Base-by-base conservation (phyloP, 2,329 filamentous ascomycete genomes). In the Orbilia ellipsospora region DNA sequence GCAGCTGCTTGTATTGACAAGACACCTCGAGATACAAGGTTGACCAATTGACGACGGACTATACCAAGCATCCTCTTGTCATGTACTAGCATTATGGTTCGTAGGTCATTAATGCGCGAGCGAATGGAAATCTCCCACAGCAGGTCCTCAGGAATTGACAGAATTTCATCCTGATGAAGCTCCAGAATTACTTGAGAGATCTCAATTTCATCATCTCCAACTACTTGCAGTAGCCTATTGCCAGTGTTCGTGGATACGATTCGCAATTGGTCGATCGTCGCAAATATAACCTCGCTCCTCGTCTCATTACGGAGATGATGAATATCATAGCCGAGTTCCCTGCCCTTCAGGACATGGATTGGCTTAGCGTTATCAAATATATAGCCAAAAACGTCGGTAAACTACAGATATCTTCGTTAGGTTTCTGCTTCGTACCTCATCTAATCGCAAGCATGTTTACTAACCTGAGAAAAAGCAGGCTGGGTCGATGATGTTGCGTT, bases 51-150 rank as follows among this genome's bases (percentile, higher is more conserved):
- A 57, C 83, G 80, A 40, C 77, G 80, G 2, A 84, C 73, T 10
- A 84, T 80, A 7, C 82, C 82, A 0, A 84, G 77, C 82, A 84
- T 83, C 1, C 83, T 81, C 72, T 84, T 84, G 77, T 84, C 83
- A 67, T 84, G 83, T 0, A 83, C 81, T 0, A 84, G 74, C 8
- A 84, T 77, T 4, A 84, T 78, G 0, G 83, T 84, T 0, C 83
- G 81, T 77, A 84, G 78, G 65, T 84, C 83, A 50, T 84, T 84
- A 64, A 83, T 82, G 61, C 83, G 83, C 1, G 65, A 20, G 7
- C 81, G 79, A 0, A 83, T 77, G 42, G 81, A 80, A 20, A 84
- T 36, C 51, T 84, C 80, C 0, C 80, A 81, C 5, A 83, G 73
- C 4, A 83, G 77, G 16, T 82, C 79, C 0, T 79, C 78, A 0